Base-by-base conservation (phyloP, 2,329 filamentous ascomycete genomes). In the Epichloe baconii region DNA sequence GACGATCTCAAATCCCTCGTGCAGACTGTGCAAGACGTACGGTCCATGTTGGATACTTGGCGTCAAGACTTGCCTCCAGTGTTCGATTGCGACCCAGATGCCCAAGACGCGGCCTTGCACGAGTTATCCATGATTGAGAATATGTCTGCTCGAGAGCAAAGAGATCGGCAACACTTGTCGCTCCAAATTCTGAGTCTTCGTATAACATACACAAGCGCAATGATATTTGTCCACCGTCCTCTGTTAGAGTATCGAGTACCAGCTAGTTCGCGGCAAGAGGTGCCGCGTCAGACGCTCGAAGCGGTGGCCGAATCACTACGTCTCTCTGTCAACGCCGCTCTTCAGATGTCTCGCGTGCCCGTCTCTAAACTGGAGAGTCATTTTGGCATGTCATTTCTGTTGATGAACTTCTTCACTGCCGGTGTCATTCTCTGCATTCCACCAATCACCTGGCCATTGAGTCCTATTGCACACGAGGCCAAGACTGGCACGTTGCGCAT, bases 401-500 rank as follows among this genome's bases (percentile, higher is more conserved):
- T 58, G 37, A 52, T 56, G 34, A 54, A 58, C 38, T 54, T 56
- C 44, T 56, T 58, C 55, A 54, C 54, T 11, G 56, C 54, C n/a
- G 55, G 56, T 21, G 56, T 58, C 34, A 58, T 64, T 31, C 56
- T 64, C 7, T 65, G 62, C 54, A 60, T 65, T 37, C 52, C 59
- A 14, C 61, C 62, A 14, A 62, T 58, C 3, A 60, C 54, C 19
- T 58, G 58, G 23, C 62, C 62, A 8, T 58, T 59, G 45, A 64
- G 61, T 36, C 44, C 53, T 35, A 54, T 56, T 36, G 59, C 62
- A 1, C 55, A 59, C 23, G 60, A 64, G n/a, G 57, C 62, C 10
- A 65, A 65, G 47, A 56, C 60, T 2, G 61, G 61, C 4, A 57
- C 62, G 5, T 51, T 64, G 40, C 54, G 58, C 14, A 65, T 64